Evolutionary conservation across 176 grass and related monocot genomes (phyloP), one percentile per base, ranked within the genome.

Genomic region (Sorghum bicolor): DNA sequence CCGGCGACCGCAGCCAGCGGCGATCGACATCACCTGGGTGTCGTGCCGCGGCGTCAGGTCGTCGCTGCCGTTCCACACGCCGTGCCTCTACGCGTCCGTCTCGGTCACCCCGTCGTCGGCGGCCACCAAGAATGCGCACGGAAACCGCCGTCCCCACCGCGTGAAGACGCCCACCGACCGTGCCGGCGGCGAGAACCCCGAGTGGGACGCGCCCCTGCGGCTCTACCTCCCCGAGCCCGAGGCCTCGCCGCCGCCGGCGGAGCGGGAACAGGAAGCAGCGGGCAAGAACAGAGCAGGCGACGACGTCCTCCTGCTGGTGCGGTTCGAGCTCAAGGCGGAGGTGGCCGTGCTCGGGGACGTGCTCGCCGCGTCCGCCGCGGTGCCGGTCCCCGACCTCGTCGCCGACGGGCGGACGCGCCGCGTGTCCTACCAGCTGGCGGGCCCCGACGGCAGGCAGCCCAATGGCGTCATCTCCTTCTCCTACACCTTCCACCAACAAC

Each of bases 191-290:
- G 61, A 44, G 36, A 90, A 86, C 79, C 88, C 93, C 36, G 90
- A 92, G 82, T 92, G 93, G 93, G 89, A 92, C 57, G 82, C 82
- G 26, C 93, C 88, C 11, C 80, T 95, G 40, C 82, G 87, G 0
- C 82, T 95, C 65, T 83, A 79, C 87, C 36, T 86, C 47, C 40
- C 77, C 45, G 16, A 48, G 10, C 44, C 48, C 80, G 3, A 24
- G 15, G 58, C 85, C 3, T n/a, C 74, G 10, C 16, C 64, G 17
- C 6, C 34, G 8, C n/a, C 17, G 5, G 24, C 17, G 13, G 60
- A 58, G 28, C 38, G 4, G 3, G 14, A 39, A 4, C 45, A 0
- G 2, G 25, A 4, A 9, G 22, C 40, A 8, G 29, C 57, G 10
- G 36, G 36, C 65, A 37, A 69, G 58, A 34, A 13, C 58, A 45